Evolutionary conservation across 495 filamentous ascomycete species (phyloP).

Genomic region (Trichoderma gamsii): DNA sequence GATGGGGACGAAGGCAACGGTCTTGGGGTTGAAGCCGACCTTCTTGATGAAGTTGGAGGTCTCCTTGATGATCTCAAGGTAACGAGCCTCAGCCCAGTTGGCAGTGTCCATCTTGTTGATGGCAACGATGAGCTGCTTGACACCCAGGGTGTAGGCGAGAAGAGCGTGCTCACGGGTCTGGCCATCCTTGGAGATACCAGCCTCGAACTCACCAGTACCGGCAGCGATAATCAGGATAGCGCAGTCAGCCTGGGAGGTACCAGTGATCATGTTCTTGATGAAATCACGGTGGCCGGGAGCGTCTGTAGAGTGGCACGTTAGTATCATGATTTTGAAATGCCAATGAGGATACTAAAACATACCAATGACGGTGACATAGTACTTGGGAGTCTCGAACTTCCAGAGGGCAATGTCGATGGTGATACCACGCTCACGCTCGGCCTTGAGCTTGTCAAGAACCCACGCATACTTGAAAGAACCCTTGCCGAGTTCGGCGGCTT

Average conservation of each 20-base stretch:
- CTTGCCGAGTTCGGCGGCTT: constrained; percentile 85
- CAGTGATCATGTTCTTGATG: constrained; percentile 99
- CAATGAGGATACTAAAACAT: constrained; percentile 29
- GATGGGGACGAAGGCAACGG: constrained; percentile 97
- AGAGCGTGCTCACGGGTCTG: constrained; percentile 99
- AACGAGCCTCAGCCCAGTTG: constrained; percentile 95
- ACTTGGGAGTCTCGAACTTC: constrained; percentile 99
- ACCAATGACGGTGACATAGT: constrained; percentile 99
- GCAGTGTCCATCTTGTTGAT: constrained; percentile 99
- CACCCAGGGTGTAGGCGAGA: constrained; percentile 99
- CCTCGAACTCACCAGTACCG: constrained; percentile 99
- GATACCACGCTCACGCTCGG: constrained; percentile 99
- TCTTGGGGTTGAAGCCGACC: constrained; percentile 99
- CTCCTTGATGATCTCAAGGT: constrained; percentile 99
- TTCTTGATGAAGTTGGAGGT: constrained; percentile 99
- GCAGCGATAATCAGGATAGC: constrained; percentile 99
- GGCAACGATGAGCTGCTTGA: constrained; percentile 99
- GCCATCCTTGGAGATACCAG: constrained; percentile 99
- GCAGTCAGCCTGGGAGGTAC: constrained; percentile 99
- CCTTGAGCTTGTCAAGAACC: constrained; percentile 99
- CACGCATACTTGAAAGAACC: constrained; percentile 99
- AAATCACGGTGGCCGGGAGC: constrained; percentile 99
- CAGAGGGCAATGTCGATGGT: constrained; percentile 99
- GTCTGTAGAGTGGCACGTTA: constrained; percentile 48
- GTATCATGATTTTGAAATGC: background rate